Percentiles rank a stretch among this genome's conserved stretches.
Conservation (phyloP, 2,329 filamentous ascomycete species). For the Orbilia javanica region DNA sequence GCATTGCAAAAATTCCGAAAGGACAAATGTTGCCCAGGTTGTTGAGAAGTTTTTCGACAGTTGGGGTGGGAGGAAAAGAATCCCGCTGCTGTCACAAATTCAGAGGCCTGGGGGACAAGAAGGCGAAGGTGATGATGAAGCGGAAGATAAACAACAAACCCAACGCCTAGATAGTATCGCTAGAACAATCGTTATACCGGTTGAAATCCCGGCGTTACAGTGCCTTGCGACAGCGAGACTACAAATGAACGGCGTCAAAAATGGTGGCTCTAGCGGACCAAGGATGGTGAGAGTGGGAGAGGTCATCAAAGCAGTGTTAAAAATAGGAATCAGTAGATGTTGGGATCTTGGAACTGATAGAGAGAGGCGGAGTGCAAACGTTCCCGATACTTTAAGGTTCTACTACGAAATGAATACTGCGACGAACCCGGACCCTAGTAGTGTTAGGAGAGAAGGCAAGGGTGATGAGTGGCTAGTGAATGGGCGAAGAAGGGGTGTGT, state of each 20-base stretch:
- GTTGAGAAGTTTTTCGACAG: slow-evolving; percentile 63
- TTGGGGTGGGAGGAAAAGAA: slow-evolving; percentile 61
- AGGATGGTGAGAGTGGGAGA: slow-evolving; percentile 67
- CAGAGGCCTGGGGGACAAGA: slow-evolving; percentile 62
- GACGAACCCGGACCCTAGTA: slow-evolving; percentile 75
- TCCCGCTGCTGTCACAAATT: slow-evolving; percentile 55
- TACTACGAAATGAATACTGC: slow-evolving; percentile 83
- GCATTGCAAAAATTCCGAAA: slow-evolving; percentile 66
- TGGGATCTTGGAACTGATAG: slow-evolving; percentile 66
- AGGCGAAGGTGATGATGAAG: slow-evolving; percentile 62
- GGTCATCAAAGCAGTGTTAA: slow-evolving; percentile 67
- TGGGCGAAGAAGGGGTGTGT: slow-evolving; percentile 51
- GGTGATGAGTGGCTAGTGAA: slow-evolving; percentile 55
- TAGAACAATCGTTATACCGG: slow-evolving; percentile 83
- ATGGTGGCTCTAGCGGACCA: slow-evolving; percentile 63
- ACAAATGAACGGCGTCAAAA: slow-evolving; percentile 66
- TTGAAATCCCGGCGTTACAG: slow-evolving; percentile 86
- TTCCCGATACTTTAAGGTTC: slow-evolving; percentile 75
- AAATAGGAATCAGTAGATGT: slow-evolving; percentile 70
- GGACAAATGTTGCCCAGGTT: slow-evolving; percentile 65
- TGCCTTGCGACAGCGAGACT: slow-evolving; percentile 85
- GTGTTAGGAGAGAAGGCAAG: slow-evolving; percentile 60
- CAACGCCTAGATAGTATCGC: slow-evolving; percentile 64
- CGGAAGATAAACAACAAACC: slow-evolving; percentile 14
- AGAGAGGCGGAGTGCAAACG: slow-evolving; percentile 62